phyloP scores from a whole-genome alignment of 164 flowering plant genomes.

The Tinospora cordifolia region DNA sequence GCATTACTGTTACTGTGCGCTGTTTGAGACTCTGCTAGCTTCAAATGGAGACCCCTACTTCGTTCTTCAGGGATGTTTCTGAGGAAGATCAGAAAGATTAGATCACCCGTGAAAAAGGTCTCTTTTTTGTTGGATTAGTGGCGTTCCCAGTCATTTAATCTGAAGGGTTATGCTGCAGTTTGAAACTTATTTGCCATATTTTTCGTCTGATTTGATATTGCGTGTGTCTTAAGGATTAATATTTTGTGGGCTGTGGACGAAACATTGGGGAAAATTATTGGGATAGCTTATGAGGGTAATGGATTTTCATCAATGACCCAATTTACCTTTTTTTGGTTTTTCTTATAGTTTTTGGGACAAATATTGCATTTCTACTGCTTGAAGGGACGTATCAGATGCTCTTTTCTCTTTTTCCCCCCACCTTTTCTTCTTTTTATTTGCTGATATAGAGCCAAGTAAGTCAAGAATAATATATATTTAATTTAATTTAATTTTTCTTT shows the following conservation, averaged over 20 bases:
- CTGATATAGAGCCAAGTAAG: slow-evolving; percentile 11
- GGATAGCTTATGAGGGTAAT: neutral
- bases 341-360: slow-evolving; percentile 6
- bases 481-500: neutral
- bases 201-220: neutral
- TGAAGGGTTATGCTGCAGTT: neutral
- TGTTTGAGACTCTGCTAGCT: slow-evolving; percentile 22
- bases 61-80: slow-evolving; percentile 27
- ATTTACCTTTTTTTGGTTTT: slow-evolving; percentile 4
- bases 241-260: neutral
- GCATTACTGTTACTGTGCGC: slow-evolving; percentile 34
- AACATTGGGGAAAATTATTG: neutral
- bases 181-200: neutral
- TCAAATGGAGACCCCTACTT: slow-evolving; percentile 23
- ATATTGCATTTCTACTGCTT: slow-evolving; percentile 9
- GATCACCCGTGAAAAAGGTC: slow-evolving; percentile 31
- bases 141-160: neutral
- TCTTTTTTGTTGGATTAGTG: slow-evolving; percentile 4
- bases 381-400: slow-evolving; percentile 22
- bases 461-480: slow-evolving; percentile 11
- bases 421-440: slow-evolving; percentile 3
- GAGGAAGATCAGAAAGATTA: slow-evolving; percentile 44
- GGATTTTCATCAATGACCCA: slow-evolving; percentile 5
- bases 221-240: slow-evolving; percentile 8
- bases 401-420: neutral